A percentile compares a stretch with the other conserved stretches of the same genome.
Evolutionary conservation across 306 rosid species (phyloP).

Genomic region (Cucurbita maxima): DNA sequence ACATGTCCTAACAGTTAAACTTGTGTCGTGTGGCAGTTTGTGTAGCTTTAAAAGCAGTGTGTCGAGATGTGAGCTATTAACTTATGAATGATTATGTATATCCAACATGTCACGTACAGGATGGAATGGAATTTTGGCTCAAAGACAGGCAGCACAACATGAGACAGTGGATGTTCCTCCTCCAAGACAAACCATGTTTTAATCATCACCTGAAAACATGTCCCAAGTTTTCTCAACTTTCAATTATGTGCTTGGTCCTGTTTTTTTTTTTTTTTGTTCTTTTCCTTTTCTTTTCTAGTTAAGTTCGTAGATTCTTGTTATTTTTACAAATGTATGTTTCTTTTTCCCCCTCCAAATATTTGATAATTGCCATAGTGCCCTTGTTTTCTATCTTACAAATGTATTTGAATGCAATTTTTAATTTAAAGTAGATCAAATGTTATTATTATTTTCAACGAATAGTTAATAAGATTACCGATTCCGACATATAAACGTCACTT

Average conservation of each 20-base stretch:
- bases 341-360: not conserved
- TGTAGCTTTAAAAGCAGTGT: too few species aligned
- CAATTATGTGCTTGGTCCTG: not conserved
- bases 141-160: constrained; percentile 13
- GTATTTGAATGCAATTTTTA: too few species aligned
- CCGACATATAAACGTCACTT: too few species aligned
- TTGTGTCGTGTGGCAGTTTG: too few species aligned
- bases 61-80: too few species aligned
- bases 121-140: constrained; percentile 52
- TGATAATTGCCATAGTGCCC: too few species aligned
- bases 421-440: too few species aligned
- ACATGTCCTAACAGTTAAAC: too few species aligned
- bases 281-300: not conserved
- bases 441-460: too few species aligned
- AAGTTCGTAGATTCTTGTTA: too few species aligned
- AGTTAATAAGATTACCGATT: too few species aligned
- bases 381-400: too few species aligned
- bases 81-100: not conserved
- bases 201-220: constrained; percentile 3
- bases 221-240: not conserved
- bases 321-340: not conserved
- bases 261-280: not conserved
- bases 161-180: constrained; percentile 33
- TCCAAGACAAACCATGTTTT: constrained; percentile 27
- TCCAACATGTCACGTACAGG: constrained; percentile 16